Evolutionary conservation across 257 asterid genomes (phyloP).

Genomic region (Solanum sparsipilum): DNA sequence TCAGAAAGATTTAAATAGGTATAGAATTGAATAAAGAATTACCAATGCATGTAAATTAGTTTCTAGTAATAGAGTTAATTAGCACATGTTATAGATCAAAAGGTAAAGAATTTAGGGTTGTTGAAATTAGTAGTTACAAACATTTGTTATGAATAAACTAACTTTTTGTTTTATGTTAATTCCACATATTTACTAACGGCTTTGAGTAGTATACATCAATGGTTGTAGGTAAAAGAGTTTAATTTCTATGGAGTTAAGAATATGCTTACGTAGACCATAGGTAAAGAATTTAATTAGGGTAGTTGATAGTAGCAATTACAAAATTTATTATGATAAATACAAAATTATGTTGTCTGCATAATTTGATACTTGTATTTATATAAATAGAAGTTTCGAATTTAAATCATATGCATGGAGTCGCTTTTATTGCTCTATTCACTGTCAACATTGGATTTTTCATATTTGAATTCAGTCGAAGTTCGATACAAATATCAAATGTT

Average conservation of each 20-base stretch:
- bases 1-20: not conserved
- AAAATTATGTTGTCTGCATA: not conserved
- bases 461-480: not conserved
- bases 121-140: not conserved
- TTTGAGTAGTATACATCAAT: not conserved
- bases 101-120: not conserved
- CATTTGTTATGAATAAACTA: not conserved
- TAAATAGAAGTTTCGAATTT: too few species aligned
- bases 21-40: not conserved
- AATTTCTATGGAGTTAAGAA: not conserved
- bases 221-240: not conserved
- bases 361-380: not conserved
- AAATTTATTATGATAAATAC: not conserved
- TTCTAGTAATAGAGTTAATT: not conserved
- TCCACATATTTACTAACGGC: not conserved
- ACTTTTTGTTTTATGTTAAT: not conserved
- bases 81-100: not conserved
- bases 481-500: accelerated
- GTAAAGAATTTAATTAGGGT: not conserved
- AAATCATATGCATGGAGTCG: accelerated
- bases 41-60: not conserved
- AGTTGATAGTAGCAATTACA: not conserved
- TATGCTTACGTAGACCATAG: not conserved
- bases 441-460: not conserved
- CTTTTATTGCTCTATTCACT: not conserved